A percentile compares a stretch with the other conserved stretches of the same genome.
Conservation (phyloP, 371 early-diverging fungal genomes). For the Actinomucor elegans region DNA sequence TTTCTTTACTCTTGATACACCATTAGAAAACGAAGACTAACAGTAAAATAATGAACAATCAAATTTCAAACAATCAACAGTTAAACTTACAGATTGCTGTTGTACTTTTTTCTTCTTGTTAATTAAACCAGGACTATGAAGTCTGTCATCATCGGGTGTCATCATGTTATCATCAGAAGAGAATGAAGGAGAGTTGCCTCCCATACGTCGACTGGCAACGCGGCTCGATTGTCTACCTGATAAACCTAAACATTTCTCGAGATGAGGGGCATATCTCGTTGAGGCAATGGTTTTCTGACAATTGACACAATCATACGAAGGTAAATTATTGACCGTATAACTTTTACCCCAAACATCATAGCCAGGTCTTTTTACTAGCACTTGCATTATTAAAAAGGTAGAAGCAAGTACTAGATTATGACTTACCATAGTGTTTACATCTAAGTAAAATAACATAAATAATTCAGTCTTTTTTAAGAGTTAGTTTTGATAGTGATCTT, state of each 20-base stretch:
- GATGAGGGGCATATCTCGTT: constrained; percentile 80
- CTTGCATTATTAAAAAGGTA: neutral
- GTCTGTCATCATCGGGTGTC: no score
- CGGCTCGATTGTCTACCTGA: constrained; percentile 71
- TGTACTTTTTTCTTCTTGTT: constrained; percentile 15
- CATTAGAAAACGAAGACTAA: constrained; percentile 18
- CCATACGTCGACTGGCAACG: constrained; percentile 58
- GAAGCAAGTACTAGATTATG: neutral
- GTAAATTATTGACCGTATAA: constrained; percentile 54
- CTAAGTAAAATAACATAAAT: constrained; percentile 3
- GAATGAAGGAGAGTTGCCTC: constrained; percentile 18
- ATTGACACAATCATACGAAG: constrained; percentile 74
- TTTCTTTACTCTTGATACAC: constrained; percentile 35
- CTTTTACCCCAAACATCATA: constrained; percentile 74
- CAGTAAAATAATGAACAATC: neutral
- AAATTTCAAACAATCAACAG: neutral
- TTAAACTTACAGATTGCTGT: constrained; percentile 10
- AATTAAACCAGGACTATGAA: no score
- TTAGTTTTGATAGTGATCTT: constrained; percentile 9
- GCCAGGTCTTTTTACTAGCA: constrained; percentile 52
- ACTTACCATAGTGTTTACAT: constrained; percentile 35
- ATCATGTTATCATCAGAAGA: constrained; percentile 30
- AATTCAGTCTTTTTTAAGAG: no score
- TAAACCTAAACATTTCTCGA: constrained; percentile 89
- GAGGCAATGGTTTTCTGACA: constrained; percentile 80